Evolutionary conservation across 305 asterid genomes (phyloP), one percentile per base, ranked within the genome.

Genomic region (Fraxinus nigra): DNA sequence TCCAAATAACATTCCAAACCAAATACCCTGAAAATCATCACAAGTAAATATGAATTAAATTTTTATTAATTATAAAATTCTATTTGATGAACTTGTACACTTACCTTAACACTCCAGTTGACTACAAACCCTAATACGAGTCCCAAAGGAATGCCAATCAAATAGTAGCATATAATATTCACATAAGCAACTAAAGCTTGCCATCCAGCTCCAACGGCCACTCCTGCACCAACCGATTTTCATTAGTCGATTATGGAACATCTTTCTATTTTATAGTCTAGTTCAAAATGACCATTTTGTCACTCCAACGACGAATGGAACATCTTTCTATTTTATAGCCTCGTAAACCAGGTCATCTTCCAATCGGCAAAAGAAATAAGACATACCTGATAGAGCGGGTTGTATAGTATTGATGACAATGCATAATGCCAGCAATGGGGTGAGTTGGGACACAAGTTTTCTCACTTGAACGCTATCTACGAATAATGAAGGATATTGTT

Each of bases 1-100:
- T 73, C 97, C 97, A 0, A 77, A n/a, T 18, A 89, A 83, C 97
- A 93, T 93, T 67, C 97, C 97, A 22, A 72, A 83, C 97, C 97
- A 92, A 3, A 90, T 90, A 0, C 94, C 91, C 91, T 86, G 82
- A 61, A 9, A 35, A 72, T 33, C 35, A 51, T 37, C 43, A 37
- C 43, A 37, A 37, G 43, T 37, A 37, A 37, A 37, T 37, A 37
- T 37, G 43, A 37, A 37, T 37, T 37, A 37, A 37, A 37, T 37
- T 34, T 37, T 37, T 37, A 37, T 37, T 37, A 37, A 37, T 16
- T 16, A 14, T 51, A 16, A 7, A 3, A 16, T 51, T 13, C 3
- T 40, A 40, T 13, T 51, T 14, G 14, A 40, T 9, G 16, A 10
- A 13, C 26, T 37, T 37, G 1, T 37, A 1, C 7, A 81, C 87